Conservation (phyloP, 1,139 yeast species). For the Yamadazyma mexicana region DNA sequence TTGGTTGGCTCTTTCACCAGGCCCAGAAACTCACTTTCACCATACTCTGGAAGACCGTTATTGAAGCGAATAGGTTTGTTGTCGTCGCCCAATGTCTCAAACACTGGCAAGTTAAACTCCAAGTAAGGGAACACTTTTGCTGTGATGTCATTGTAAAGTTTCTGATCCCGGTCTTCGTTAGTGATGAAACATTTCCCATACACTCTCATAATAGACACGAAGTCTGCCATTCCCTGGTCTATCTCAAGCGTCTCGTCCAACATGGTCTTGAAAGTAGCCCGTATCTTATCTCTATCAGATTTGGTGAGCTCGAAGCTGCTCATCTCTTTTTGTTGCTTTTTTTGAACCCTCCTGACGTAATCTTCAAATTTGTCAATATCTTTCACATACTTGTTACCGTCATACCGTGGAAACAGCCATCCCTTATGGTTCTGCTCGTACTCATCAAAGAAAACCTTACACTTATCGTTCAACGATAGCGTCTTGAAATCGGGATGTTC, state of each 20-base stretch:
- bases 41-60: slow-evolving; percentile 17
- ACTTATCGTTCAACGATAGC: slow-evolving; percentile 22
- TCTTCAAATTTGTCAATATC: slow-evolving; percentile 21
- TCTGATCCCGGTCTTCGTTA: slow-evolving; percentile 5
- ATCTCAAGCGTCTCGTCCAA: slow-evolving; percentile 12
- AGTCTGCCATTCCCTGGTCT: slow-evolving; percentile 40
- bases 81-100: slow-evolving; percentile 15
- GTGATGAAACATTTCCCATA: slow-evolving; percentile 38
- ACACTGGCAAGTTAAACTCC: slow-evolving; percentile 23
- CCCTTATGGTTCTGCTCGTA: slow-evolving; percentile 22
- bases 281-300: slow-evolving; percentile 6
- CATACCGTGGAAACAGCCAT: slow-evolving; percentile 24
- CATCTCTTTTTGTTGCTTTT: slow-evolving; percentile 5
- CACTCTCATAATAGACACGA: slow-evolving; percentile 29
- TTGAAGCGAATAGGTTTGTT: slow-evolving; percentile 11
- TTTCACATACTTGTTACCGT: slow-evolving; percentile 27
- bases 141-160: slow-evolving; percentile 20
- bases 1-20: slow-evolving; percentile 8
- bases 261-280: slow-evolving; percentile 6
- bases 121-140: slow-evolving; percentile 33
- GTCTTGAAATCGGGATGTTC: slow-evolving; percentile 6
- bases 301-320: background rate
- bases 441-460: slow-evolving; percentile 29
- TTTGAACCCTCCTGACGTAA: slow-evolving; percentile 14
- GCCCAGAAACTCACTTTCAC: slow-evolving; percentile 9